A percentile compares a stretch with the other conserved stretches of the same genome.
Conservation (phyloP, 306 rosid genomes). For the Ceratonia siliqua region DNA sequence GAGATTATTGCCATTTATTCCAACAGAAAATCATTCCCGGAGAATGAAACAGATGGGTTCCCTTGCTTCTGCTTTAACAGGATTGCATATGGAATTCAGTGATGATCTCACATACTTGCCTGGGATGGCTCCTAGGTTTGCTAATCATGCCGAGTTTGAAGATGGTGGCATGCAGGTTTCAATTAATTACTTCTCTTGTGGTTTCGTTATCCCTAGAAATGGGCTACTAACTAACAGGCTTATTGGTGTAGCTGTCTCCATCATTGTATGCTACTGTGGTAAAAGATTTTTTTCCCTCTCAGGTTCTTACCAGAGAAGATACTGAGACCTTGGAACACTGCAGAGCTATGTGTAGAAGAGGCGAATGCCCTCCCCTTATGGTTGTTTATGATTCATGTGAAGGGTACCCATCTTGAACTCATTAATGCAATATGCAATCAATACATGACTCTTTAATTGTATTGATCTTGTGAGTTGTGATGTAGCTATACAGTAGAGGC, state of each 20-base stretch:
- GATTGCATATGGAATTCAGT: constrained; percentile 63
- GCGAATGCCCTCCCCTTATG: constrained; percentile 63
- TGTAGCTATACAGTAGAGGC: constrained; percentile 63
- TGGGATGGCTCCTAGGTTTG: constrained; percentile 68
- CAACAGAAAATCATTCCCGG: constrained; percentile 58
- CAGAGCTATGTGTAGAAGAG: constrained; percentile 59
- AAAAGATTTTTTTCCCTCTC: constrained; percentile 26
- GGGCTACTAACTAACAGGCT: constrained; percentile 14
- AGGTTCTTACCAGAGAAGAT: constrained; percentile 76
- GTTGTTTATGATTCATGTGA: constrained; percentile 76
- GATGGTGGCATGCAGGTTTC: constrained; percentile 88
- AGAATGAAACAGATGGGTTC: constrained; percentile 84
- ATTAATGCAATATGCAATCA: constrained; percentile 12
- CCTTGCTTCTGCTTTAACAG: constrained; percentile 73
- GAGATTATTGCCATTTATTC: constrained; percentile 66
- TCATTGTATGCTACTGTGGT: constrained; percentile 30
- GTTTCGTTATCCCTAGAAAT: constrained; percentile 14
- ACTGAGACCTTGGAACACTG: constrained; percentile 64
- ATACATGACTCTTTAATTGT: no score
- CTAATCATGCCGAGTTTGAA: constrained; percentile 63
- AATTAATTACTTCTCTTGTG: constrained; percentile 24
- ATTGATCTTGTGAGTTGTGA: constrained; percentile 34
- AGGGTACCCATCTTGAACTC: constrained; percentile 61
- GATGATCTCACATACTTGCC: constrained; percentile 66
- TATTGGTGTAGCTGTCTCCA: constrained; percentile 18